A percentile compares a stretch with the other conserved stretches of the same genome.
These are phyloP conservation scores for Solanum boliviense DNA, from an alignment of 257 asterid species.

Conservation along the genomic window DNA sequence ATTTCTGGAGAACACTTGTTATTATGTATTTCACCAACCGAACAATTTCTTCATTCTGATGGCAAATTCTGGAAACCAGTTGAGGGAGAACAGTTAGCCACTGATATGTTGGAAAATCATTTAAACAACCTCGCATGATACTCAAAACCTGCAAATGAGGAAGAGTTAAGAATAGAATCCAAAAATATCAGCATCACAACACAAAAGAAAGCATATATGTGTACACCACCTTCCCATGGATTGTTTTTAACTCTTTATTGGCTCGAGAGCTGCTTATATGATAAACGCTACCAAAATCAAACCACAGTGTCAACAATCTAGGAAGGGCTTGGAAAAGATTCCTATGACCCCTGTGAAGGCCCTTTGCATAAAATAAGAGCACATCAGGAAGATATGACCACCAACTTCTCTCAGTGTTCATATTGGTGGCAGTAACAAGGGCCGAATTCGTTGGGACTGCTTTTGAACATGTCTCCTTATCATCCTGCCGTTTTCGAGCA, in stretches of 20 bases:
- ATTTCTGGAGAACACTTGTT: conserved; percentile 71
- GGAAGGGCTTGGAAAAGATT: conserved; percentile 98
- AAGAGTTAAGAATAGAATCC: conserved; percentile 6
- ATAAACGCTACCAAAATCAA: conserved; percentile 75
- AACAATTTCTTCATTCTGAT: conserved; percentile 84
- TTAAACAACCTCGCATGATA: conserved; percentile 88
- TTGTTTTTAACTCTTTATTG: conserved; percentile 55
- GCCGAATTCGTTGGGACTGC: conserved; percentile 34
- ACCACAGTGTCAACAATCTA: conserved; percentile 88
- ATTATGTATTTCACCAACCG: conserved; percentile 75
- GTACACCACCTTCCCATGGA: conserved; percentile 52
- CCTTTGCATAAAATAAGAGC: conserved; percentile 78
- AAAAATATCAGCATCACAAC: background rate
- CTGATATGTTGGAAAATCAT: conserved; percentile 88
- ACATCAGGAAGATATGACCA: conserved; percentile 89
- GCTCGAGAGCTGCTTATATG: conserved; percentile 41
- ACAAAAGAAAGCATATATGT: background rate
- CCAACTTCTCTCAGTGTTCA: conserved; percentile 65
- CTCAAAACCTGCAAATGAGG: conserved; percentile 46
- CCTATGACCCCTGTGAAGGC: conserved; percentile 90
- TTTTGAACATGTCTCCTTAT: conserved; percentile 44
- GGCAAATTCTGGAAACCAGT: conserved; percentile 95
- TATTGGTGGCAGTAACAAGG: conserved; percentile 32
- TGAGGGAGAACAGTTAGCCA: conserved; percentile 97
- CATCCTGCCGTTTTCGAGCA: conserved; percentile 92